Evolutionary conservation across 768 basidiomycete species (phyloP), one percentile per base, ranked within the genome.

Genomic region (Podaxis carcinomalis): DNA sequence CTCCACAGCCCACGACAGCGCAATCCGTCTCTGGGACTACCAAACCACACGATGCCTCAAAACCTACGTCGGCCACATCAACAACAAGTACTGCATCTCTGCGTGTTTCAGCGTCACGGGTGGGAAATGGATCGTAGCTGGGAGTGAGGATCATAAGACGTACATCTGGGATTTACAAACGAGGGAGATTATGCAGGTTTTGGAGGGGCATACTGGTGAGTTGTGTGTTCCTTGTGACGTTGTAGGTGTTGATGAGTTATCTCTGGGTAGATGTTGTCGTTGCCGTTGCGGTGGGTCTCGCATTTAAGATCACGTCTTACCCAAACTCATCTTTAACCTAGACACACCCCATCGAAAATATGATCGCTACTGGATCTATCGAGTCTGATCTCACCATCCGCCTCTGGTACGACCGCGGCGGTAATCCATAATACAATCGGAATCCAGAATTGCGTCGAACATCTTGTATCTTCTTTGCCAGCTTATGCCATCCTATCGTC

Each of bases 1-100:
- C 55, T 94, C 94, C 1, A 92, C 94, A 0, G 92, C 96, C 0
- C 90, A 98, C 68, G 95, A 98, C 69, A 93, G 88, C 61, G 89
- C 90, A 0, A 93, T 98, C 64, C 88, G 96, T 1, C 78, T 99
- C 3, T 98, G 96, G 95, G 93, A 97, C 68, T 96, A 94, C 72
- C 92, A 95, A 64, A 90, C 89, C 0, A 89, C 92, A 0, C 88
- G 91, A 57, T 92, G 92, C 66, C 75, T 98, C 23, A 98, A 98
- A 74, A 94, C 95, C 1, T 94, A 95, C 73, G 79, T 77, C 4
- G 93, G 94, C 1, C 94, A 96, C 70, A 75, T 76, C 14, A 96
- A 95, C 73, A 76, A 85, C 25, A 90, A 89, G 70, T 96, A 87
- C 68, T 95, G 92, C 66, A 88, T 93, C 67, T 85, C 87, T 23